Base-by-base conservation (phyloP, 2,329 filamentous ascomycete genomes). In the Ceratocystis colombiana region DNA sequence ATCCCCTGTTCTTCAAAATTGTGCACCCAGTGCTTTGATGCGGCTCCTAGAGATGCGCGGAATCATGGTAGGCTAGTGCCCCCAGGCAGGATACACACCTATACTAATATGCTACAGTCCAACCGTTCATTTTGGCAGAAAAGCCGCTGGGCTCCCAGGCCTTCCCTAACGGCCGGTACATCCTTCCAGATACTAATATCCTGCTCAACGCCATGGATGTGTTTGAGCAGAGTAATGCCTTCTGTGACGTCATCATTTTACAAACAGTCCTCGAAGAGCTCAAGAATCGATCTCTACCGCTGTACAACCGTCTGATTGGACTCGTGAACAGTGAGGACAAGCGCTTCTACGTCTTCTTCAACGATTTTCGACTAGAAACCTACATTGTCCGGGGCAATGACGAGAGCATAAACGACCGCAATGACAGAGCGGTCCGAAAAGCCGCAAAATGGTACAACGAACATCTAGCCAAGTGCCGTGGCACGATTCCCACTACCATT, bases 301-400 rank as follows among this genome's bases (percentile, higher is more conserved):
- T 99, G 46, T 99, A 97, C 78, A 96, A 96, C 75, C 89, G 94
- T 48, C 80, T 99, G 62, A 85, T 97, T 70, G 86, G 88, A 25
- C 80, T 99, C 69, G 96, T 92, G 48, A 96, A 93, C 76, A 96
- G 93, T 73, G 91, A 96, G 72, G 91, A 96, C 70, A 99, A 99
- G 80, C 86, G 93, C 65, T 97, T 96, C 74, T 96, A 97, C 73
- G 90, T 99, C 64, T 99, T 99, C 75, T 97, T 97, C 83, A 99
- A 99, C 75, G 94, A 99, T 72, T 99, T 99, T 73, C 84, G 93
- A 64, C 80, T 92, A 48, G 95, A 99, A 75, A 99, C 94, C 0
- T 89, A 96, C 73, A 84, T 96, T 61, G 78, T 82, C 33, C 83
- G 94, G 69, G 82, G 86, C 22, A 76, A 81, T 5, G 87, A 89